Evolutionary conservation across 2,329 filamentous ascomycete genomes (phyloP).

Genomic region (Aulographum hederae): DNA sequence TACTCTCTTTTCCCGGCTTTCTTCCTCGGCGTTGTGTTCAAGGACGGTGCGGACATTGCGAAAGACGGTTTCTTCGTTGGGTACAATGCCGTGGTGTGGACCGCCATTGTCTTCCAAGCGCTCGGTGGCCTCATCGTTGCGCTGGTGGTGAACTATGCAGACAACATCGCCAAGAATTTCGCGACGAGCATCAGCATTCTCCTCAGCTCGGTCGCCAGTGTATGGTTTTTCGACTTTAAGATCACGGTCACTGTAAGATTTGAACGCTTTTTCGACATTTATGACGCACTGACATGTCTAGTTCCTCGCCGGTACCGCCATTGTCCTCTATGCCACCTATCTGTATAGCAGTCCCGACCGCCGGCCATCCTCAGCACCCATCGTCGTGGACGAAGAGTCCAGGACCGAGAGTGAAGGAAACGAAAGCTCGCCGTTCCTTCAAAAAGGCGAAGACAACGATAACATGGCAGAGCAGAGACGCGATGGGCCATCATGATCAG

Average conservation of each 20-base stretch:
- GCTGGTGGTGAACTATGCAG: slow-evolving; percentile 63
- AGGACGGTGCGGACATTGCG: slow-evolving; percentile 69
- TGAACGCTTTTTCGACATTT: slow-evolving; percentile 3
- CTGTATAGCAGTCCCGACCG: slow-evolving; percentile 58
- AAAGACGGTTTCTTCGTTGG: slow-evolving; percentile 84
- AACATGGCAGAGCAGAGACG: no score
- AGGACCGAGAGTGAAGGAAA: no score
- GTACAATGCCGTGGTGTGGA: slow-evolving; percentile 86
- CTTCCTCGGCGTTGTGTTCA: slow-evolving; percentile 69
- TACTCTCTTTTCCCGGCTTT: slow-evolving; percentile 85
- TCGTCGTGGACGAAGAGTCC: slow-evolving; percentile 63
- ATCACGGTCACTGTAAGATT: slow-evolving; percentile 51
- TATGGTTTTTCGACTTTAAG: slow-evolving; percentile 68
- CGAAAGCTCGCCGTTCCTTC: slow-evolving; percentile 11
- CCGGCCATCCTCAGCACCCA: slow-evolving; percentile 45
- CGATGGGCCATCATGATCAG: no score
- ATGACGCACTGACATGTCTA: slow-evolving; percentile 26
- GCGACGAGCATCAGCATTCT: slow-evolving; percentile 85
- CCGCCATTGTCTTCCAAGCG: slow-evolving; percentile 66
- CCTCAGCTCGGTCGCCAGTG: slow-evolving; percentile 67
- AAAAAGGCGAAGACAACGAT: neutral
- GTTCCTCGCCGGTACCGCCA: slow-evolving; percentile 64
- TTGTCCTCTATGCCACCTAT: slow-evolving; percentile 70
- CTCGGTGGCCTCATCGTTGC: slow-evolving; percentile 70
- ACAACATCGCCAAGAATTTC: slow-evolving; percentile 88